Percentiles rank a stretch among this genome's conserved stretches.
Evolutionary conservation across 1,284 basidiomycete genomes (phyloP).

Genomic region (Tilletia caries): DNA sequence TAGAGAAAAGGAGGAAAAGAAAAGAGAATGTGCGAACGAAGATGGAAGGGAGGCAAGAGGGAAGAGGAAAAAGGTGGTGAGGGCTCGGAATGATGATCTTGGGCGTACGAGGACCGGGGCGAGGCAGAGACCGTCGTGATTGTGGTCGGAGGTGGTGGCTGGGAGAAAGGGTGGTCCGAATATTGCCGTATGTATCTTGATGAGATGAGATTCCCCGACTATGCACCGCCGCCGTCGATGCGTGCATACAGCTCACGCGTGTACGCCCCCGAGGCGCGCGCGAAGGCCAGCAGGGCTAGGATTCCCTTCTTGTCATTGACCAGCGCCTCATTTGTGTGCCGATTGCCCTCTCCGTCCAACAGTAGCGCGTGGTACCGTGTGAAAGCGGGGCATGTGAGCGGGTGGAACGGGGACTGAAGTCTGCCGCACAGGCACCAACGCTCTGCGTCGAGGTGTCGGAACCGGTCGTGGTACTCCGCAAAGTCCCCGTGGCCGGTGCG

Average conservation of each 20-base stretch:
- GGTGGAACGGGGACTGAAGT: background rate
- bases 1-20: background rate
- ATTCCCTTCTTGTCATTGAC: background rate
- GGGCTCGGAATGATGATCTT: no score
- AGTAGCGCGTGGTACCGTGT: background rate
- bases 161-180: no score
- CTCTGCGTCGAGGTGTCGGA: background rate
- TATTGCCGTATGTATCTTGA: no score
- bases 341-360: background rate
- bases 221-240: background rate
- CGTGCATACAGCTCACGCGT: background rate
- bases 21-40: background rate
- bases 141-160: no score
- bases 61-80: background rate
- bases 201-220: background rate
- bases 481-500: background rate
- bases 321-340: background rate
- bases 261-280: background rate
- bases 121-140: background rate
- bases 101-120: background rate
- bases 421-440: background rate
- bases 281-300: background rate
- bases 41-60: background rate
- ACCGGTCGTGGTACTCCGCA: background rate
- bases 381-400: background rate